phyloP scores from a whole-genome alignment of 148 eudicot species.

The Polygonum aviculare region DNA sequence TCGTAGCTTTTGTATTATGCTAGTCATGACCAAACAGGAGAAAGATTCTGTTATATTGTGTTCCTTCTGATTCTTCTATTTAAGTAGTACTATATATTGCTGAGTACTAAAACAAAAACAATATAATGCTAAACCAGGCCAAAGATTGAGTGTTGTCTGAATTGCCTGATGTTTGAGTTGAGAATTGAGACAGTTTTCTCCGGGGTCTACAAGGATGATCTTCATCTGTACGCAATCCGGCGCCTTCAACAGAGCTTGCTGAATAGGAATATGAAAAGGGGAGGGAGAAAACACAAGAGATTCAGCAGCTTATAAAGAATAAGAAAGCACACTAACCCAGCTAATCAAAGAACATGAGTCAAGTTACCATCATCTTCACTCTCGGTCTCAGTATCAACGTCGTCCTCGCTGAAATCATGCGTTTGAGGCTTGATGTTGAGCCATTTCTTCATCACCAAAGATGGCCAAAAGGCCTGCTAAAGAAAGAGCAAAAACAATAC shows the following conservation, averaged over 20 bases:
- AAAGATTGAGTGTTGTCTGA: background rate
- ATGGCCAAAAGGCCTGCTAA: conserved; percentile 70
- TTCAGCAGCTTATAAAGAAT: background rate
- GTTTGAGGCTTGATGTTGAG: conserved; percentile 73
- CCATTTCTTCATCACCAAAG: conserved; percentile 94
- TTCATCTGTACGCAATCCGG: background rate
- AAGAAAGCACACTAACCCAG: background rate
- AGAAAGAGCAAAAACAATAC: conserved; percentile 1
- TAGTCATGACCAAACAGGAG: too few species aligned
- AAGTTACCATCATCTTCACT: conserved; percentile 84
- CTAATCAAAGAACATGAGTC: background rate
- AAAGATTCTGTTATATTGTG: too few species aligned
- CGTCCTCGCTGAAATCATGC: conserved; percentile 88
- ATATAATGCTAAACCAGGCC: background rate
- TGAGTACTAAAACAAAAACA: background rate
- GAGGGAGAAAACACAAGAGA: background rate
- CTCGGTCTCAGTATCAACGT: conserved; percentile 73
- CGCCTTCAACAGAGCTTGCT: conserved; percentile 16
- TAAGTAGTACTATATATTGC: background rate
- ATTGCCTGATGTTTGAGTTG: conserved; percentile 2
- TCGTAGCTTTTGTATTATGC: background rate
- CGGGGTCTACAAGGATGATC: conserved; percentile 4
- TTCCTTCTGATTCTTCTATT: background rate
- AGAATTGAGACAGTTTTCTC: background rate
- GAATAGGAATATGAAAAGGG: background rate